These are phyloP conservation scores for Benincasa hispida DNA, from an alignment of 306 rosid genomes.

Conservation along the genomic window DNA sequence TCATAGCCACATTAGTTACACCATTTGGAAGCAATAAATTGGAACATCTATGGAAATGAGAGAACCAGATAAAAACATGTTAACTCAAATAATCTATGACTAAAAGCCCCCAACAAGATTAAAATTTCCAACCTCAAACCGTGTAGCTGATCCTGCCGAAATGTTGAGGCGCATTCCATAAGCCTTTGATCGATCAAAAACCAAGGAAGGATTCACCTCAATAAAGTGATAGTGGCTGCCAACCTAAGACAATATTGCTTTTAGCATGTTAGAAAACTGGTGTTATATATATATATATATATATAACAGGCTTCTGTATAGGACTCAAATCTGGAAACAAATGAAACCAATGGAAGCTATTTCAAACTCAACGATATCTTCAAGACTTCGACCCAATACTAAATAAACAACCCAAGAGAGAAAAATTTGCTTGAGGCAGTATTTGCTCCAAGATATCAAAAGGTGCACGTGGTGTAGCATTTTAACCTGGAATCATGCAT, in stretches of 20 bases:
- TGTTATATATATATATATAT: neutral
- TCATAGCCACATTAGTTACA: neutral
- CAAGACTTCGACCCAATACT: neutral
- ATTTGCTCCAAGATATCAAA: neutral
- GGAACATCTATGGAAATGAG: neutral
- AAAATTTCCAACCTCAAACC: conserved; percentile 65
- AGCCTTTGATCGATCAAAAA: conserved; percentile 70
- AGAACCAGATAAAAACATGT: neutral
- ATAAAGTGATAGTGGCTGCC: conserved; percentile 96
- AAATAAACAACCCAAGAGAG: neutral
- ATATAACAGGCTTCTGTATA: neutral
- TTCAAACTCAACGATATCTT: neutral
- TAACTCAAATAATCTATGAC: conserved; percentile 1
- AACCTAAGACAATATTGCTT: conserved; percentile 37
- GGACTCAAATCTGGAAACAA: neutral
- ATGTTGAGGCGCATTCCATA: conserved; percentile 83
- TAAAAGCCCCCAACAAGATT: neutral
- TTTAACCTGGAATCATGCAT: neutral
- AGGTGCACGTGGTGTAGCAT: neutral
- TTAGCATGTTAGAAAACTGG: neutral
- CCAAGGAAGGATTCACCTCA: conserved; percentile 69
- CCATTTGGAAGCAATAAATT: neutral
- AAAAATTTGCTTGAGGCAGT: neutral
- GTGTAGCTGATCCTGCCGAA: conserved; percentile 72
- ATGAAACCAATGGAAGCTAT: neutral